Base-by-base conservation (phyloP, 2,329 filamentous ascomycete species). In the Colletotrichum lini region DNA sequence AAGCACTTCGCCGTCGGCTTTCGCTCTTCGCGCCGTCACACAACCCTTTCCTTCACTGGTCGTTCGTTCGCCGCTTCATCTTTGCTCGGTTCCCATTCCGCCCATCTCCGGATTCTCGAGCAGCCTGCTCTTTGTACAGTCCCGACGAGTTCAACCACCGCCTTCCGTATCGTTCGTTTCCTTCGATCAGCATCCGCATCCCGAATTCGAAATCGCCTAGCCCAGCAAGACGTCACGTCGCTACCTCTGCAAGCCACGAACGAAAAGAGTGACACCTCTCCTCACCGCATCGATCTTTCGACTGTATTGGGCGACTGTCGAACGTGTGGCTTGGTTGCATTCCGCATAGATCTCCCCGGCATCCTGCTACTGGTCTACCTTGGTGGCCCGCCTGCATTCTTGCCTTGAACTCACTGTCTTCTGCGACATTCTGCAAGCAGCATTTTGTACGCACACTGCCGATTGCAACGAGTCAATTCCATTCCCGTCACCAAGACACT, bases 381-480 rank as follows among this genome's bases (percentile, higher is more conserved):
- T 58, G 52, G 58, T 58, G 42, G 50, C 61, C 57, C 50, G 49
- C 18, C 54, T 45, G 59, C 66, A 61, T 70, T 70, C 59, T 63
- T 56, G 26, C 52, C 45, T 21, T 53, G 52, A 26, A 69, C 30
- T 54, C 53, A 49, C 40, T 45, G 59, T 63, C 35, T 45, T 49
- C 42, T 59, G 49, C 60, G 47, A 65, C 70, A 60, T 72, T 72
- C 70, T 70, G 70, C 70, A 70, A 72, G 42, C 70, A 66, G 67
- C 67, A 21, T 63, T 59, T 57, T 56, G 45, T 58, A 45, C 60
- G 18, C 50, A 21, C 16, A 53, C 63, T 72, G 50, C 65, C 60
- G 68, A 73, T 72, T 72, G 64, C 69, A 59, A 64, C 72, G 64
- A 73, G 58, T 72, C 69, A 69, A 71, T 73, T 67, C 68, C 72